Conservation (phyloP, 2,329 filamentous ascomycete species). For the Alternaria gansuensis region DNA sequence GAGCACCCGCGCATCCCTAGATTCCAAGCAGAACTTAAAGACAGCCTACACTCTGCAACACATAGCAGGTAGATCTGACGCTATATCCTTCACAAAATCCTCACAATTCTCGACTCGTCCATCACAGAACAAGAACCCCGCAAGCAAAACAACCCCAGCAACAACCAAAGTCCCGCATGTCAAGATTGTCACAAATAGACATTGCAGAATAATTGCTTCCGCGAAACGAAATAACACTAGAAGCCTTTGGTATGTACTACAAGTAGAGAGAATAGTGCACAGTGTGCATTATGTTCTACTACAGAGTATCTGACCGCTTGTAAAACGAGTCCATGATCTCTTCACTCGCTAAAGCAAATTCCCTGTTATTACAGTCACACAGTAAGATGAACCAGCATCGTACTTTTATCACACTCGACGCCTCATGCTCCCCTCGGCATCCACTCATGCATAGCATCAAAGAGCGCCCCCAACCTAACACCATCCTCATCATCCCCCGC, state of each 20-base stretch:
- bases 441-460: conserved; percentile 24
- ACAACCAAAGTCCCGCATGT: background rate
- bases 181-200: background rate
- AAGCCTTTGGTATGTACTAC: background rate
- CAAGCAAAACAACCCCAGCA: background rate
- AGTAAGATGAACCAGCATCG: conserved; percentile 4
- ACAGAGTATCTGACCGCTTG: too few species aligned
- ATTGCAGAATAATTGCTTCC: background rate
- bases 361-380: background rate
- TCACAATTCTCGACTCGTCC: background rate
- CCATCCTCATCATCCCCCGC: conserved; percentile 13
- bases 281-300: background rate
- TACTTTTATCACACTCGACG: background rate
- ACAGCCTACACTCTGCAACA: background rate
- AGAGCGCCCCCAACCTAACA: conserved; percentile 19
- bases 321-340: background rate
- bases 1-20: background rate
- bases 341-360: background rate
- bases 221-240: background rate
- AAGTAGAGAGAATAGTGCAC: too few species aligned
- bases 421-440: background rate
- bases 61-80: background rate
- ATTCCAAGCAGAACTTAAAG: background rate
- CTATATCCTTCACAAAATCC: background rate
- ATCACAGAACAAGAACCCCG: conserved; percentile 1